These are phyloP conservation scores for Fraxinus greggii DNA, from an alignment of 305 asterid species.

Conservation along the genomic window DNA sequence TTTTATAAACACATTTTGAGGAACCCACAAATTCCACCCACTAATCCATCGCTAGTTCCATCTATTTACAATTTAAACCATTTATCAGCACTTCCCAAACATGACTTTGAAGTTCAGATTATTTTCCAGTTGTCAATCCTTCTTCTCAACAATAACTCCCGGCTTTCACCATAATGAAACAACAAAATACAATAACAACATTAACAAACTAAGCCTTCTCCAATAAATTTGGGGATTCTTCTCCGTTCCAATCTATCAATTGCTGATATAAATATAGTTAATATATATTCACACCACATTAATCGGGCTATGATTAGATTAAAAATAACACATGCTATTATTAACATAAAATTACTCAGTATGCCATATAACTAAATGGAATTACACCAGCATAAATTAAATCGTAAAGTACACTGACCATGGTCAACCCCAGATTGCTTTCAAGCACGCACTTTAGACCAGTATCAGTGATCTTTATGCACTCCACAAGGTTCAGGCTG, in stretches of 20 bases:
- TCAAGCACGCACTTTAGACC: constrained; percentile 58
- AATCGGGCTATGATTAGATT: background rate
- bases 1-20: no score
- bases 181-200: background rate
- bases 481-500: constrained; percentile 53
- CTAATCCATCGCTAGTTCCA: no score
- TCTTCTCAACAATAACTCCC: background rate
- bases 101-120: background rate
- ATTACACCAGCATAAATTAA: background rate
- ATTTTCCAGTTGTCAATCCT: background rate
- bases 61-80: no score
- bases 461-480: constrained; percentile 49
- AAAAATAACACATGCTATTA: background rate
- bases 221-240: background rate
- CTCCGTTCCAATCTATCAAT: background rate
- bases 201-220: background rate
- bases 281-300: background rate
- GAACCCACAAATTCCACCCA: no score
- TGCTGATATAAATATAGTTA: background rate
- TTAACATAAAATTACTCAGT: background rate
- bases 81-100: no score
- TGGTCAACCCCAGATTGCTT: constrained; percentile 52
- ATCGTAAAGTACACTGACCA: constrained; percentile 42
- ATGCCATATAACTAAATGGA: background rate
- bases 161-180: background rate